Conservation (phyloP, 2,329 filamentous ascomycete species). For the Alternaria ethzedia region DNA sequence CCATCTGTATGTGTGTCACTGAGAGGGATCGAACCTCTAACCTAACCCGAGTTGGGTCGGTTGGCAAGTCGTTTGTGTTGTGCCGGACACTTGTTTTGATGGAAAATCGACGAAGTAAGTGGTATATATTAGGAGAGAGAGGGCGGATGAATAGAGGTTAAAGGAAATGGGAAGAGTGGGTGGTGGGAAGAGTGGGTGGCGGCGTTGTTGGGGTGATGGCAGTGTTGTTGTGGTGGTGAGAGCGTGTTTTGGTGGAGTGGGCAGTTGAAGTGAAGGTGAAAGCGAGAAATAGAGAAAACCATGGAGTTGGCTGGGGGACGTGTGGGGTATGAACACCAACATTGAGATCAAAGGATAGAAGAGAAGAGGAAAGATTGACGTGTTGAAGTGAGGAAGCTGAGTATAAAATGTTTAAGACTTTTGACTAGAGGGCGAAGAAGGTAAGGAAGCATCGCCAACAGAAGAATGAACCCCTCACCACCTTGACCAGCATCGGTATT, state of each 20-base stretch:
- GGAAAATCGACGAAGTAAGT: background rate
- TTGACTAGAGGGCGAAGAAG: background rate
- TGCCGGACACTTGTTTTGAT: background rate
- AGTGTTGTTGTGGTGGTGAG: background rate
- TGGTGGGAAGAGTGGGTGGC: background rate
- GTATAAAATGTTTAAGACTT: background rate
- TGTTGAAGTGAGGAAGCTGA: background rate
- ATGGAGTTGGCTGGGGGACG: background rate
- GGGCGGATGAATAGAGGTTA: background rate
- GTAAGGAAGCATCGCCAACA: background rate
- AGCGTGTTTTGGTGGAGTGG: background rate
- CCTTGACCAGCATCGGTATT: background rate
- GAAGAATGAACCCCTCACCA: background rate
- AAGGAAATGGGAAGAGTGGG: background rate
- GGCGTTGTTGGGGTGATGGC: background rate
- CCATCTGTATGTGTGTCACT: background rate
- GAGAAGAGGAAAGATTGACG: background rate
- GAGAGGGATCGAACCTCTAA: background rate
- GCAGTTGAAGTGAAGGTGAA: background rate
- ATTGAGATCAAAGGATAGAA: background rate
- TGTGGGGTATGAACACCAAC: background rate
- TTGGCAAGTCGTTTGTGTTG: background rate
- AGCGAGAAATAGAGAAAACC: background rate
- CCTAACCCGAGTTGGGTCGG: background rate
- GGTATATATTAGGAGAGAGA: background rate